phyloP scores from a whole-genome alignment of 2,329 filamentous ascomycete genomes.

The Fusarium sp. region DNA sequence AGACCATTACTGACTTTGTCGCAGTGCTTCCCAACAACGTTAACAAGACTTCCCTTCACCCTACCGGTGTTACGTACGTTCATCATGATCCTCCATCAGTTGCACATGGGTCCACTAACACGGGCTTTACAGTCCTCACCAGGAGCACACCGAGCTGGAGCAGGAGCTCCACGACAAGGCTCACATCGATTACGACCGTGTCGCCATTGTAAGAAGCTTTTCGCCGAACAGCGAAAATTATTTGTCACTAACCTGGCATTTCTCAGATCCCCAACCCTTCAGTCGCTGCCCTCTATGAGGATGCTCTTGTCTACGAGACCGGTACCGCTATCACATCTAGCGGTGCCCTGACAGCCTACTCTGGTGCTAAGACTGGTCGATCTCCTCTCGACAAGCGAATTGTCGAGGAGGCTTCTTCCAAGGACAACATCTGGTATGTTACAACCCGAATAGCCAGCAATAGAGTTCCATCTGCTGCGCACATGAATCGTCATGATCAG shows the following conservation, averaged over 20 bases:
- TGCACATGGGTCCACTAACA: slow-evolving; percentile 44
- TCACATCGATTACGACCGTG: slow-evolving; percentile 98
- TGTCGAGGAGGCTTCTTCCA: slow-evolving; percentile 89
- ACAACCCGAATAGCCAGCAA: slow-evolving; percentile 19
- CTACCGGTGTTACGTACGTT: slow-evolving; percentile 88
- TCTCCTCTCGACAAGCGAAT: slow-evolving; percentile 98
- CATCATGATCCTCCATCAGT: slow-evolving; percentile 26
- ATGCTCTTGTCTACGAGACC: slow-evolving; percentile 96
- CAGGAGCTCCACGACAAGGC: slow-evolving; percentile 97
- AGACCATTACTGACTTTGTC: slow-evolving; percentile 35
- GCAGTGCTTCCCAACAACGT: slow-evolving; percentile 71
- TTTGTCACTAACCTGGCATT: slow-evolving; percentile 21
- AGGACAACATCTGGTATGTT: slow-evolving; percentile 86
- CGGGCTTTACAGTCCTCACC: slow-evolving; percentile 71
- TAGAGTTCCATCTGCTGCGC: slow-evolving; percentile 24
- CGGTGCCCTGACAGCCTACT: slow-evolving; percentile 96
- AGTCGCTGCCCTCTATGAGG: slow-evolving; percentile 96
- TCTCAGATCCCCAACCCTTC: slow-evolving; percentile 86
- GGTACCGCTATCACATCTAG: slow-evolving; percentile 97
- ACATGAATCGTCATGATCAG: slow-evolving; percentile 34
- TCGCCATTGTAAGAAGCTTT: slow-evolving; percentile 84
- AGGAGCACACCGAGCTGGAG: slow-evolving; percentile 94
- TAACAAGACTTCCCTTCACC: slow-evolving; percentile 94
- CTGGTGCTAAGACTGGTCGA: slow-evolving; percentile 96
- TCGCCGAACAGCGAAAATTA: not conserved